phyloP scores from a whole-genome alignment of 495 filamentous ascomycete genomes.

The Podospora anserina region DNA sequence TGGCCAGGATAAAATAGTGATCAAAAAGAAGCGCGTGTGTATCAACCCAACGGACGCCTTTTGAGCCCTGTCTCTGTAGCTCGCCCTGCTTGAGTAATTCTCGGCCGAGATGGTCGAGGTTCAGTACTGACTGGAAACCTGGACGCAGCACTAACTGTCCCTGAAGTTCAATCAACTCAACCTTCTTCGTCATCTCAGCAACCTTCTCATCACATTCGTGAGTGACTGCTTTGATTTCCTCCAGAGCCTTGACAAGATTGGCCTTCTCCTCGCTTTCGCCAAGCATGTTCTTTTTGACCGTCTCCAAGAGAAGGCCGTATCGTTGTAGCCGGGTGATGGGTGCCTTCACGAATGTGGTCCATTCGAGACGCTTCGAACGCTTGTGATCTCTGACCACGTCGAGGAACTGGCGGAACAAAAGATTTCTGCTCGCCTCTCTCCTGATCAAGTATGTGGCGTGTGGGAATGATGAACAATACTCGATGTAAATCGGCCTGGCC shows the following conservation, averaged over 20 bases:
- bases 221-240: conserved; percentile 92
- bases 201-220: conserved; percentile 91
- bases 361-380: conserved; percentile 79
- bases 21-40: conserved; percentile 92
- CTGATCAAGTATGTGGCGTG: conserved; percentile 78
- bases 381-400: conserved; percentile 74
- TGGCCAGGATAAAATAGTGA: conserved; percentile 92
- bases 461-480: conserved; percentile 86
- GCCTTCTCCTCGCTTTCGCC: conserved; percentile 85
- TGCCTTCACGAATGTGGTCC: conserved; percentile 90
- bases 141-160: conserved; percentile 77
- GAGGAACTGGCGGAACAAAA: conserved; percentile 82
- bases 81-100: conserved; percentile 88
- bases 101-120: conserved; percentile 86
- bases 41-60: conserved; percentile 85
- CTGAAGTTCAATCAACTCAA: conserved; percentile 82
- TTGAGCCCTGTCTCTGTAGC: conserved; percentile 81
- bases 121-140: conserved; percentile 85
- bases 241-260: conserved; percentile 80
- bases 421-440: conserved; percentile 79
- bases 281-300: conserved; percentile 78
- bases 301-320: conserved; percentile 78
- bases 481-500: conserved; percentile 81
- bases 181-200: conserved; percentile 89
- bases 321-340: conserved; percentile 92